Evolutionary conservation across 1,139 yeast genomes (phyloP).

Genomic region (Hansenula lynferdii): DNA sequence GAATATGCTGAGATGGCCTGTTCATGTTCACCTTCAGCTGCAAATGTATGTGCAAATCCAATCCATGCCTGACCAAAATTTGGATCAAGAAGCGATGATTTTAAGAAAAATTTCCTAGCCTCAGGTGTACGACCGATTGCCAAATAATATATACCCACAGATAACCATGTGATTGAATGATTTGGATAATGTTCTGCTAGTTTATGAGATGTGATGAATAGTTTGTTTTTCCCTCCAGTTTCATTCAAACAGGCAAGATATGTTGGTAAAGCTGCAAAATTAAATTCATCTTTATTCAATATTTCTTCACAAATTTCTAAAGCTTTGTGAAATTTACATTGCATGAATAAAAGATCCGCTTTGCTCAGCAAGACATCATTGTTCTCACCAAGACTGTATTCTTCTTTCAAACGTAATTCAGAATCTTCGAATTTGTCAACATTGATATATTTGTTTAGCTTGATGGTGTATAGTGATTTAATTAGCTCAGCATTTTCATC

Average conservation of each 20-base stretch:
- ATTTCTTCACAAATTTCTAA: constrained; percentile 65
- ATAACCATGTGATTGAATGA: constrained; percentile 84
- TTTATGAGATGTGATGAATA: constrained; percentile 79
- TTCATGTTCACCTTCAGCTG: constrained; percentile 97
- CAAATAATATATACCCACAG: constrained; percentile 87
- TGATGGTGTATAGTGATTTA: constrained; percentile 67
- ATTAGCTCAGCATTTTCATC: constrained; percentile 82
- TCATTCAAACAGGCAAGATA: constrained; percentile 86
- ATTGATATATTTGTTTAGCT: constrained; percentile 70
- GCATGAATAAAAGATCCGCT: constrained; percentile 70
- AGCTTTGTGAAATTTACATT: constrained; percentile 79
- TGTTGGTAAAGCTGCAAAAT: constrained; percentile 69
- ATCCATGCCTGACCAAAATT: constrained; percentile 97
- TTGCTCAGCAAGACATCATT: constrained; percentile 64
- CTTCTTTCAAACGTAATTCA: constrained; percentile 59
- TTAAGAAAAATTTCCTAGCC: constrained; percentile 83
- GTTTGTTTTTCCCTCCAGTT: constrained; percentile 73
- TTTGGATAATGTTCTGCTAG: constrained; percentile 84
- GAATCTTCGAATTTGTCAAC: constrained; percentile 60
- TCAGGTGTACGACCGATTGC: constrained; percentile 70
- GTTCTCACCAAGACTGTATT: constrained; percentile 65
- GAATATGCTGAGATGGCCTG: constrained; percentile 98
- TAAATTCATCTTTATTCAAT: constrained; percentile 60
- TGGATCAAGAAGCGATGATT: constrained; percentile 85
- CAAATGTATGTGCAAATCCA: constrained; percentile 97